Conservation (phyloP, 768 basidiomycete genomes). For the Naganishia vishniacii region DNA sequence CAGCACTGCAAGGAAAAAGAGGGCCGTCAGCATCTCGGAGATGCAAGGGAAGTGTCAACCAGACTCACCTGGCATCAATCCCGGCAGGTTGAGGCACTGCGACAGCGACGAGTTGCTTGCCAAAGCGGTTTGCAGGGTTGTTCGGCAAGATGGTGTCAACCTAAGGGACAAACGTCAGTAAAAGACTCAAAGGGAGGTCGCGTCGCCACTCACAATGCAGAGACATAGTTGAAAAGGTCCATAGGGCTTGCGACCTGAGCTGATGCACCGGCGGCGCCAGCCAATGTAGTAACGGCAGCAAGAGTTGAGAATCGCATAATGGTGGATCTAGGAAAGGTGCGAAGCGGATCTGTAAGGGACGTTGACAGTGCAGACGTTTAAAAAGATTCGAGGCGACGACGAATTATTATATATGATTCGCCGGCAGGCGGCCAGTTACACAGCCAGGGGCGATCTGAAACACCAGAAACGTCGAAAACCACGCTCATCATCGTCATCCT, state of each 20-base stretch:
- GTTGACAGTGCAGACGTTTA: background rate
- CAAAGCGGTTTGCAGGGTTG: constrained; percentile 11
- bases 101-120: constrained; percentile 17
- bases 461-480: too few species aligned
- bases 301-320: constrained; percentile 13
- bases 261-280: constrained; percentile 15
- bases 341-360: background rate
- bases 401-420: background rate
- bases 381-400: background rate
- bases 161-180: background rate
- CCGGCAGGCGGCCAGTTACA: too few species aligned
- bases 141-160: constrained; percentile 21
- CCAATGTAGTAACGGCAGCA: constrained; percentile 18
- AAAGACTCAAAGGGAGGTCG: too few species aligned
- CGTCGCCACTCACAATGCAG: constrained; percentile 8
- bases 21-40: too few species aligned
- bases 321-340: background rate
- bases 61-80: constrained; percentile 22
- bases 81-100: constrained; percentile 21
- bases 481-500: constrained; percentile 13
- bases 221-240: constrained; percentile 17
- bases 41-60: too few species aligned
- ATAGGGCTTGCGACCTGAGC: constrained; percentile 22
- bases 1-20: constrained; percentile 9
- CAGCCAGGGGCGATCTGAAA: background rate